Percentiles rank a stretch among this genome's conserved stretches.
Conservation (phyloP, 805 yeast species). For the Candida easanensis region DNA sequence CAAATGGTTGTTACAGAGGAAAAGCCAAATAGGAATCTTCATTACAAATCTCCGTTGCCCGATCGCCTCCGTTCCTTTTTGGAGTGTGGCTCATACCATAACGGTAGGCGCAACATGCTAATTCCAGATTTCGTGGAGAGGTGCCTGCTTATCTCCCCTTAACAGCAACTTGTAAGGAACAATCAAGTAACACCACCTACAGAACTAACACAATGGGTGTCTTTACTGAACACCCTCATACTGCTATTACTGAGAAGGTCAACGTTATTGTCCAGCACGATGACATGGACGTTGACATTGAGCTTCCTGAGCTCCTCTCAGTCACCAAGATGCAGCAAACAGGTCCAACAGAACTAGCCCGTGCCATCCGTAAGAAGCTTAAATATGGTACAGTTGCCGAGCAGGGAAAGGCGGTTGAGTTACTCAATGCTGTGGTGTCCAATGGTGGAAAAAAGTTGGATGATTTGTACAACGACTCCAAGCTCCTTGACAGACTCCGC, state of each 20-base stretch:
- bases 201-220: conserved; percentile 43
- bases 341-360: conserved; percentile 70
- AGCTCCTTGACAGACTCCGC: conserved; percentile 60
- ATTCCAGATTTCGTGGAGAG: neutral
- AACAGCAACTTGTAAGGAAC: neutral
- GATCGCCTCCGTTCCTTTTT: neutral
- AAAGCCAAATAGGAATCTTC: too few species aligned
- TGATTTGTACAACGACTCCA: conserved; percentile 62
- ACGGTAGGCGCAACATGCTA: neutral
- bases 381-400: conserved; percentile 74
- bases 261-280: conserved; percentile 42
- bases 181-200: neutral
- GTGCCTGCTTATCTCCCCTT: conserved; percentile 1
- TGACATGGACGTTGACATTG: conserved; percentile 33
- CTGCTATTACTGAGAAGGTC: conserved; percentile 66
- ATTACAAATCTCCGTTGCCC: too few species aligned
- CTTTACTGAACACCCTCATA: conserved; percentile 57
- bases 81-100: neutral
- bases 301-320: conserved; percentile 32
- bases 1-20: neutral
- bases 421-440: conserved; percentile 58
- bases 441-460: conserved; percentile 42
- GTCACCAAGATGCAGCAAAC: conserved; percentile 36
- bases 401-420: conserved; percentile 64
- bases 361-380: conserved; percentile 83